Base-by-base conservation (phyloP, 2,329 filamentous ascomycete species). In the Trichoderma citrinoviride region DNA sequence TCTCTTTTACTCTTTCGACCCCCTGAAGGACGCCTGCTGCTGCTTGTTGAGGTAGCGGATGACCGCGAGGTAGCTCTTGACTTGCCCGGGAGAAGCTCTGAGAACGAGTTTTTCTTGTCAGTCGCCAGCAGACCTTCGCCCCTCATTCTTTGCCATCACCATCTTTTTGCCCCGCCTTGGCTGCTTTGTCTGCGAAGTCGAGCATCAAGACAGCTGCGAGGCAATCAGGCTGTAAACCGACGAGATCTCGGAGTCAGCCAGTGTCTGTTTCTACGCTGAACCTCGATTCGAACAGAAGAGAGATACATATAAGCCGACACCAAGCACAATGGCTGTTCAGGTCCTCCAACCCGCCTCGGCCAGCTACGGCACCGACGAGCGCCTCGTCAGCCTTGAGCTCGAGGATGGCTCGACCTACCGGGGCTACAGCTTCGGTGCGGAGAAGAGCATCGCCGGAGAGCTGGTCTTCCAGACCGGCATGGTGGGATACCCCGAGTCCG, bases 401-500 rank as follows among this genome's bases (percentile, higher is more conserved):
- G 85, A 95, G 78, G 93, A 98, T 83, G 93, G 93, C 79, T 87
- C 90, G 65, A 86, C 92, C 75, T 96, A 93, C 83, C 91, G 96
- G 77, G 95, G 95, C 72, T 93, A 92, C 83, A 97, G 93, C 85
- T 99, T 99, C 77, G 95, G 95, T 79, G 93, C 94, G 69, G 85
- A 92, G 75, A 97, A 93, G 85, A 97, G 92, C 81, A 88, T 96
- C 74, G 91, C 94, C 70, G 95, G 95, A 78, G 95, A 99, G 84
- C 85, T 99, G 77, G 95, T 99, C 80, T 99, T 99, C 83, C 94
- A 98, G 85, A 99, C 95, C 65, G 95, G 95, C 79, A 97, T 98
- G 93, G 95, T 98, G 72, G 95, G 95, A 75, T 99, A 99, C 77
- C 93, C 95, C 47, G 95, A 99, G 83, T 96, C 90, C 54, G 85